Percentiles rank a stretch among this genome's conserved stretches.
phyloP scores from a whole-genome alignment of 2,329 filamentous ascomycete species.

The Exophiala dermatitidis region DNA sequence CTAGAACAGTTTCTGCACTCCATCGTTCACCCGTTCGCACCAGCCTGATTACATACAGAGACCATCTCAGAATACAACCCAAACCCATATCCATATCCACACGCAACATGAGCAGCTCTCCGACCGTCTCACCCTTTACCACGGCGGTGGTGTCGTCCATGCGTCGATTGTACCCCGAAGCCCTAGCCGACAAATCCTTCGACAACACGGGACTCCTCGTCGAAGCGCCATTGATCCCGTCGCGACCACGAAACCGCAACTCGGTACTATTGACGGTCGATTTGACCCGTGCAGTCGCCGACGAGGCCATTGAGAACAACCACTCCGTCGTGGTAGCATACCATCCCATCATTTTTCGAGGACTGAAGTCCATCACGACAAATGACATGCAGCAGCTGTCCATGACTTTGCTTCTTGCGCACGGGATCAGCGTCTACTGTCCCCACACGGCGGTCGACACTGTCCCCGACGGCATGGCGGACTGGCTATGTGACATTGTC shows the following conservation, averaged over 20 bases:
- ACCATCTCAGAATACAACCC: neutral
- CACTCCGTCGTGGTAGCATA: slow-evolving; percentile 82
- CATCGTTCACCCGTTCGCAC: neutral
- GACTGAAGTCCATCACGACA: slow-evolving; percentile 79
- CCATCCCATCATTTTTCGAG: slow-evolving; percentile 94
- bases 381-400: slow-evolving; percentile 79
- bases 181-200: slow-evolving; percentile 80
- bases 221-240: slow-evolving; percentile 57
- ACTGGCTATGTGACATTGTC: slow-evolving; percentile 87
- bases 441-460: slow-evolving; percentile 94
- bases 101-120: slow-evolving; percentile 13
- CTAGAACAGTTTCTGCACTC: slow-evolving; percentile 1
- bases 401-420: slow-evolving; percentile 70
- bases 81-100: neutral
- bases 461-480: slow-evolving; percentile 74
- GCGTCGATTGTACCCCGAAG: slow-evolving; percentile 81
- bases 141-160: slow-evolving; percentile 67
- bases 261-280: slow-evolving; percentile 80
- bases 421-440: slow-evolving; percentile 90
- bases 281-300: slow-evolving; percentile 77
- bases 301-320: slow-evolving; percentile 73
- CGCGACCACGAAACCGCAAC: slow-evolving; percentile 50
- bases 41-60: neutral
- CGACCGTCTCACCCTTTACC: slow-evolving; percentile 52
- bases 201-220: slow-evolving; percentile 87